Conservation (phyloP, 345 rosid genomes). For the Salix suchowensis region DNA sequence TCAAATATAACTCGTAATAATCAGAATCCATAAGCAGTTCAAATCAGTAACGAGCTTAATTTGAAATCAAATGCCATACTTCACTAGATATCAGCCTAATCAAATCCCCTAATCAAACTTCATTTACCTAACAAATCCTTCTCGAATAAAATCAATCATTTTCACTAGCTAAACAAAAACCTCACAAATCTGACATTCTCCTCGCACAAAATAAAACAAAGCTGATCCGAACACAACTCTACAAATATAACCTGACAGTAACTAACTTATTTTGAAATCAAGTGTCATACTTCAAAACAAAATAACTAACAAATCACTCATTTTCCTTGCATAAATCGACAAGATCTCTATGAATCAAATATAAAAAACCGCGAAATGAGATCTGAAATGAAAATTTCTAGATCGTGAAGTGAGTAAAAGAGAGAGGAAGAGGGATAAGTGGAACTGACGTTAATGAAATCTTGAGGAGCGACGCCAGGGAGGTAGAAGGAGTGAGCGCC, state of each 20-base stretch:
- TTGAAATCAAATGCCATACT: neutral
- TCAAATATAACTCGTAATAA: too few relatives aligned
- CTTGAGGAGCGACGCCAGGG: conserved; percentile 97
- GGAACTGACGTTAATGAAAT: conserved; percentile 63
- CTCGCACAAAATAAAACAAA: too few relatives aligned
- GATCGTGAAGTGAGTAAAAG: conserved; percentile 12
- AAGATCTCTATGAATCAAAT: neutral
- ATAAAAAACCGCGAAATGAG: neutral
- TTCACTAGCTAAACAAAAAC: neutral
- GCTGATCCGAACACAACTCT: too few relatives aligned
- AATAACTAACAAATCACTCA: neutral
- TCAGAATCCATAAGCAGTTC: too few relatives aligned
- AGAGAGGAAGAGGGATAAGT: neutral
- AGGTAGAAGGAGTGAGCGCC: conserved; percentile 76
- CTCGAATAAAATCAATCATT: neutral
- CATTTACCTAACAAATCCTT: neutral
- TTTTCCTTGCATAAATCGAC: neutral
- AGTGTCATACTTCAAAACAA: neutral
- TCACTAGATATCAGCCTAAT: too few relatives aligned
- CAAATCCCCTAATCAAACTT: neutral
- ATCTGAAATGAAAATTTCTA: conserved; percentile 13
- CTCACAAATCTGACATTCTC: neutral
- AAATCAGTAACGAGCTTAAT: neutral
- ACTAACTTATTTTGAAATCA: neutral
- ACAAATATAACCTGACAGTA: too few relatives aligned